phyloP scores from a whole-genome alignment of 139 green algal species.

The Coelastrella sp. region DNA sequence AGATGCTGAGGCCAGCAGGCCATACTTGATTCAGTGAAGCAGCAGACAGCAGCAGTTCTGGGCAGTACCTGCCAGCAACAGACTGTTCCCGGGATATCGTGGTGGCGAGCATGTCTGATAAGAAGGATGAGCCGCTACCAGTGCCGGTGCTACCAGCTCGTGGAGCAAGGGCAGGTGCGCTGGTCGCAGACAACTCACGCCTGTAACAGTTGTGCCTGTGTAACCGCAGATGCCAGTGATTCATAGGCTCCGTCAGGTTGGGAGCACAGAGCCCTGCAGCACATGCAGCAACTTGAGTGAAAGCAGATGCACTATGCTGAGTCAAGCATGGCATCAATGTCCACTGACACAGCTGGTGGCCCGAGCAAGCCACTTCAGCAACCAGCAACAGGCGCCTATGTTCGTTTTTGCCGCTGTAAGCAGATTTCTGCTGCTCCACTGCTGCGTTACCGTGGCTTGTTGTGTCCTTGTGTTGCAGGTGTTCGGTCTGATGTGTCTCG shows the following conservation, averaged over 20 bases:
- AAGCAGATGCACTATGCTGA: no score
- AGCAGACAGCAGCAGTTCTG: not conserved
- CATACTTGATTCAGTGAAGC: no score
- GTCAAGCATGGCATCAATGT: no score
- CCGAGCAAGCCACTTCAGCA: no score
- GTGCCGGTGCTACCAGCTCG: slow-evolving; percentile 17
- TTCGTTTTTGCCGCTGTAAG: no score
- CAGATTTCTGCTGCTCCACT: no score
- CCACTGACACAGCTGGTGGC: no score
- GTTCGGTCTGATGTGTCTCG: slow-evolving; percentile 61
- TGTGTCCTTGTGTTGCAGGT: slow-evolving; percentile 39
- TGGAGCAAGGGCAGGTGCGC: slow-evolving; percentile 9
- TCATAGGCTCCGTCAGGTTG: not conserved
- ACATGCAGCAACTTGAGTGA: not conserved
- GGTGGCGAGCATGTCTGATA: not conserved
- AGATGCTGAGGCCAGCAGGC: no score
- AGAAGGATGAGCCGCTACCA: slow-evolving; percentile 13
- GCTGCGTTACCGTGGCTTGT: not conserved
- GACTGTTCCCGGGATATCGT: not conserved
- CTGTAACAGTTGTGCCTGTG: not conserved
- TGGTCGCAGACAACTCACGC: not conserved
- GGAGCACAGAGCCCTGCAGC: not conserved
- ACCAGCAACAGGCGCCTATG: no score
- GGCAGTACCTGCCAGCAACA: not conserved
- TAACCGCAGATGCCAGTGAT: not conserved